phyloP scores from a whole-genome alignment of 1,284 basidiomycete species.

The Microstroma glucosiphilum region DNA sequence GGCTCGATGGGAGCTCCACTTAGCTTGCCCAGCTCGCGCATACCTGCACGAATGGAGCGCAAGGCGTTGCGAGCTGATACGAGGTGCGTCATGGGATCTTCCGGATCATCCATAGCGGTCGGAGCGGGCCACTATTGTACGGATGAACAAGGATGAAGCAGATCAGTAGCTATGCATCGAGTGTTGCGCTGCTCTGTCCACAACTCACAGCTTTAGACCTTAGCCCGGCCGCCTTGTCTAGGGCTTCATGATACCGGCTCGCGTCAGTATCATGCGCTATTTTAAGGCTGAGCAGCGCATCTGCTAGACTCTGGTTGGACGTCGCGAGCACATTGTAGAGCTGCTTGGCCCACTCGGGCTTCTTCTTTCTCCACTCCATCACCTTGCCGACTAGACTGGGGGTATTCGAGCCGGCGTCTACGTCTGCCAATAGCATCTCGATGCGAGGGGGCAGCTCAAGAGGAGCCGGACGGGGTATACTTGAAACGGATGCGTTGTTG shows the following conservation, averaged over 20 bases:
- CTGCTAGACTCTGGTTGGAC: constrained; percentile 41
- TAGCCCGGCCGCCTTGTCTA: constrained; percentile 41
- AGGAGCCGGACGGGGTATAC: constrained; percentile 29
- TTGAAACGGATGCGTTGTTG: background rate
- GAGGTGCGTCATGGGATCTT: constrained; percentile 17
- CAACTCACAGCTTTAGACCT: constrained; percentile 16
- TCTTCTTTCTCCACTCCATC: constrained; percentile 33
- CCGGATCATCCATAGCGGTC: constrained; percentile 13
- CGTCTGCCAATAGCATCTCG: constrained; percentile 43
- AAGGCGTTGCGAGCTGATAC: constrained; percentile 41
- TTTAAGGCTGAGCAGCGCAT: constrained; percentile 35
- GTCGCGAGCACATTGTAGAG: constrained; percentile 42
- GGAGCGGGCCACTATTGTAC: constrained; percentile 23
- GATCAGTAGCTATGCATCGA: background rate
- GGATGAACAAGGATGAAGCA: background rate
- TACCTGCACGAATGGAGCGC: constrained; percentile 69
- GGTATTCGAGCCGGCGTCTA: constrained; percentile 48
- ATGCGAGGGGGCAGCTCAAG: constrained; percentile 42
- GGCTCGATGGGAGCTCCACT: constrained; percentile 88
- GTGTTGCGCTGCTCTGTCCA: background rate
- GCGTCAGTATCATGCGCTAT: constrained; percentile 31
- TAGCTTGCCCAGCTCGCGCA: constrained; percentile 78
- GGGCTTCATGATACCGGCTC: constrained; percentile 35
- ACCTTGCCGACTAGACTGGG: constrained; percentile 46
- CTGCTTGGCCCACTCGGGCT: constrained; percentile 46